phyloP scores from a whole-genome alignment of 768 basidiomycete species.

The Hortiboletus campestris region DNA sequence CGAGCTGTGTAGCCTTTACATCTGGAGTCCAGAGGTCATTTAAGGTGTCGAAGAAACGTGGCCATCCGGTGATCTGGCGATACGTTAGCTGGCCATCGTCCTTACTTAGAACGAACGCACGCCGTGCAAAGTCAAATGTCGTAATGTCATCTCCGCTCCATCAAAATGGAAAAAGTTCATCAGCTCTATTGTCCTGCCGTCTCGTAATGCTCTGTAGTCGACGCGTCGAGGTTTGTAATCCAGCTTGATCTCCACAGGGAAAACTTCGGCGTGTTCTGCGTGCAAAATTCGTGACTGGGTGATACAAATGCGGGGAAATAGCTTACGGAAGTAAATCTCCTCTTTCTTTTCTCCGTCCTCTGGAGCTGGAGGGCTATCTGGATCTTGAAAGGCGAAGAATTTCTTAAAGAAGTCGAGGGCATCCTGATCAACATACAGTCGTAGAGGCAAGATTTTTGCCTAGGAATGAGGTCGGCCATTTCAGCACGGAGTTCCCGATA shows the following conservation, averaged over 20 bases:
- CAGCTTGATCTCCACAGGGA: slow-evolving; percentile 91
- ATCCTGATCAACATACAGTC: slow-evolving; percentile 96
- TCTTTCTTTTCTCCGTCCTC: slow-evolving; percentile 35
- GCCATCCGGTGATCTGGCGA: slow-evolving; percentile 88
- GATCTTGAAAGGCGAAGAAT: slow-evolving; percentile 86
- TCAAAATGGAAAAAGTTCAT: slow-evolving; percentile 99
- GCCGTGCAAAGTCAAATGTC: slow-evolving; percentile 89
- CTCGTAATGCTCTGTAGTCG: slow-evolving; percentile 85
- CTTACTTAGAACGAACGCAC: slow-evolving; percentile 48
- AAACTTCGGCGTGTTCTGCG: slow-evolving; percentile 89
- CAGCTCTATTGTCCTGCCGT: slow-evolving; percentile 90
- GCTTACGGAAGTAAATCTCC: slow-evolving; percentile 74
- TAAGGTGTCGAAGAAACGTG: slow-evolving; percentile 82
- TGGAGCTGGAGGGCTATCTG: slow-evolving; percentile 38
- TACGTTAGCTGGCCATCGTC: slow-evolving; percentile 8
- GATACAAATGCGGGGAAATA: slow-evolving; percentile 1
- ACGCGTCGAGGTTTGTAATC: slow-evolving; percentile 99
- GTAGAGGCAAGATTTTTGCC: slow-evolving; percentile 87
- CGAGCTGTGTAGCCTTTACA: slow-evolving; percentile 96
- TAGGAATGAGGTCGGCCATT: slow-evolving; percentile 28
- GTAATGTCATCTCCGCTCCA: slow-evolving; percentile 94
- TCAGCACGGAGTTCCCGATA: not conserved
- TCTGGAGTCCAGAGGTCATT: slow-evolving; percentile 99
- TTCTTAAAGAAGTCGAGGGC: slow-evolving; percentile 97
- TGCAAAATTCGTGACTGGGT: not conserved